Evolutionary conservation across 176 grass and related monocot genomes (phyloP).

Genomic region (Oryza coarctata): DNA sequence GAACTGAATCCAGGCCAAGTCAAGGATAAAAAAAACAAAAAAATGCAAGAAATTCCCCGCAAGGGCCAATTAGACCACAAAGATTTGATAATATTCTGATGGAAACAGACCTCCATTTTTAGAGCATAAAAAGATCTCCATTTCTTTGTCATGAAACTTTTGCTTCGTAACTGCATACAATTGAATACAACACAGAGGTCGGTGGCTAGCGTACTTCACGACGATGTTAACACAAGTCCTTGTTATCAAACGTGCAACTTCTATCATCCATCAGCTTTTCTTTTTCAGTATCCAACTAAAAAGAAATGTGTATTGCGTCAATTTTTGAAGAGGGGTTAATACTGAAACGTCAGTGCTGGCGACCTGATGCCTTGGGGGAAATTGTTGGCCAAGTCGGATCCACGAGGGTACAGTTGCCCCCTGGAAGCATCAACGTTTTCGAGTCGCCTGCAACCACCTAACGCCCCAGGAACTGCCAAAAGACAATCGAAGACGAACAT

Average conservation of each 20-base stretch:
- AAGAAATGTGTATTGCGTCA: conserved; percentile 17
- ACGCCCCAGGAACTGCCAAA: conserved; percentile 41
- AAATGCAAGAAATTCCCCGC: background rate
- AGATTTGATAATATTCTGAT: conserved; percentile 1
- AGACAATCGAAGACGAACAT: conserved; percentile 18
- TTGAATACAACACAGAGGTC: conserved; percentile 16
- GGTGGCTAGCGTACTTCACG: conserved; percentile 40
- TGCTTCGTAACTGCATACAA: background rate
- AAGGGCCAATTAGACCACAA: background rate
- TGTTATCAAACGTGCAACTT: conserved; percentile 24
- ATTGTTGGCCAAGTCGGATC: conserved; percentile 28
- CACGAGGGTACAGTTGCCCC: conserved; percentile 21
- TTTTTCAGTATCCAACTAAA: conserved; percentile 14
- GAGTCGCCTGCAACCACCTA: conserved; percentile 30
- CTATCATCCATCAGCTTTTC: conserved; percentile 14
- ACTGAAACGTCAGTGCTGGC: conserved; percentile 39
- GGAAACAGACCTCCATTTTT: conserved; percentile 18
- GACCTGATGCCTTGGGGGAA: conserved; percentile 1
- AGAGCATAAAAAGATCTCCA: conserved; percentile 9
- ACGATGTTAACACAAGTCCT: conserved; percentile 37
- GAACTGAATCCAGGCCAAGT: background rate
- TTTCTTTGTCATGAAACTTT: conserved; percentile 21
- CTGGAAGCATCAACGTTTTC: conserved; percentile 35
- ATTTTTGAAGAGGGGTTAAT: conserved; percentile 34
- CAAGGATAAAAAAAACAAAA: background rate